phyloP scores from a whole-genome alignment of 1,284 basidiomycete genomes.

The Apiotrichum akiyoshidainum region DNA sequence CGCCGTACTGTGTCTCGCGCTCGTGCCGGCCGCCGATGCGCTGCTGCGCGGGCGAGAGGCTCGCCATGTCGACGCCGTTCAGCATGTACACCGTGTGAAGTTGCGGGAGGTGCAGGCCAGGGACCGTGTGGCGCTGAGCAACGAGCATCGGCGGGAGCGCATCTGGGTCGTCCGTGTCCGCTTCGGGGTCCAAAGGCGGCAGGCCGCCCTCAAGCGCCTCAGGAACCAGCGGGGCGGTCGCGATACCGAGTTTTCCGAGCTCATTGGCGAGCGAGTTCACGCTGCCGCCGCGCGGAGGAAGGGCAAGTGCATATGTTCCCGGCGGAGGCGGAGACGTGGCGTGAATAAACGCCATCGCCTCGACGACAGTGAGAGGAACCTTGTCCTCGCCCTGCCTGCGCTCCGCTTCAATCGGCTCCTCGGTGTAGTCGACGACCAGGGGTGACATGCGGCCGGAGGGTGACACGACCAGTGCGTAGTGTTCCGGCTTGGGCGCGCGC shows the following conservation, averaged over 20 bases:
- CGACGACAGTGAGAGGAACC: slow-evolving; percentile 14
- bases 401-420: too few relatives aligned
- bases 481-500: slow-evolving; percentile 13
- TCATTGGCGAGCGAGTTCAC: slow-evolving; percentile 17
- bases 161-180: neutral
- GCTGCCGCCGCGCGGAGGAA: slow-evolving; percentile 30
- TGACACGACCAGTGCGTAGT: slow-evolving; percentile 29
- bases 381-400: neutral
- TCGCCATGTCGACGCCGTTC: slow-evolving; percentile 31
- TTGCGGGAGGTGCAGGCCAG: slow-evolving; percentile 31
- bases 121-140: slow-evolving; percentile 23
- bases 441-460: slow-evolving; percentile 17
- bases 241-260: slow-evolving; percentile 22
- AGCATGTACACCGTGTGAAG: slow-evolving; percentile 37
- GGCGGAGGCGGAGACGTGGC: slow-evolving; percentile 26
- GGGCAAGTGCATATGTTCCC: slow-evolving; percentile 26
- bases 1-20: slow-evolving; percentile 23
- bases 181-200: neutral
- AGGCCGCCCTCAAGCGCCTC: slow-evolving; percentile 22
- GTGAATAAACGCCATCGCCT: slow-evolving; percentile 33
- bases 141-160: slow-evolving; percentile 20
- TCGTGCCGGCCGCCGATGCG: slow-evolving; percentile 16
- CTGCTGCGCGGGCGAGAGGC: slow-evolving; percentile 18
- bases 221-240: slow-evolving; percentile 23
- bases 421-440: neutral